Base-by-base conservation (phyloP, 2,329 filamentous ascomycete genomes). In the Sclerotinia spermophila region DNA sequence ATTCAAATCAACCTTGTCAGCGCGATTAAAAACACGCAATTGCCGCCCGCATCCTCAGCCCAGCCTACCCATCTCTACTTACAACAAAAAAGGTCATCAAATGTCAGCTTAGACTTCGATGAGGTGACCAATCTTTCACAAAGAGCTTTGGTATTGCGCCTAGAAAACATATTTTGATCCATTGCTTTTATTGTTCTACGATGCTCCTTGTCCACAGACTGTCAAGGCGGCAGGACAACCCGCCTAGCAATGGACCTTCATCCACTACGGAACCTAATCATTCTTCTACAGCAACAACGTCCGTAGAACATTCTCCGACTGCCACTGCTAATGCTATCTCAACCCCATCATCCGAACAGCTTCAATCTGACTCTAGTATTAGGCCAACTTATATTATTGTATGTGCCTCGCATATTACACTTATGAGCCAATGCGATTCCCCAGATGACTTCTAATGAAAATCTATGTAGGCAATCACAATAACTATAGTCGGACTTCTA, bases 401-500 rank as follows among this genome's bases (percentile, higher is more conserved):
- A 69, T 24, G 68, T 69, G 10, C 60, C 45, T 30, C 33, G 35
- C 62, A 66, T 42, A 17, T 40, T 27, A 35, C 45, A 24, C 60
- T 42, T 7, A 15, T 66, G 30, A 33, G 38, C 1, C 30, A 45
- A 40, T 66, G n/a, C 38, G 15, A 35, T 27, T 27, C 11, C 30
- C 8, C 13, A 53, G 51, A 19, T 30, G 48, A 3, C 17, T 44
- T 45, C 48, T 66, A 45, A 65, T 53, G 13, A 40, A 30, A 2
- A 56, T 40, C 51, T 66, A 11, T 40, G 19, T 38, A 75, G 74
- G 71, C 70, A 51, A 65, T 74, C 24, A 60, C 71, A 45, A 8
- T 60, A 33, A 68, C 67, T 15, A n/a, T 77, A 27, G 58, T 72
- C 19, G 73, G 59, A 30, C 10, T 78, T 51, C 58, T 77, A n/a